These are phyloP conservation scores for Cryptococcus wingfieldii DNA, from an alignment of 1,284 basidiomycete species.

Conservation along the genomic window DNA sequence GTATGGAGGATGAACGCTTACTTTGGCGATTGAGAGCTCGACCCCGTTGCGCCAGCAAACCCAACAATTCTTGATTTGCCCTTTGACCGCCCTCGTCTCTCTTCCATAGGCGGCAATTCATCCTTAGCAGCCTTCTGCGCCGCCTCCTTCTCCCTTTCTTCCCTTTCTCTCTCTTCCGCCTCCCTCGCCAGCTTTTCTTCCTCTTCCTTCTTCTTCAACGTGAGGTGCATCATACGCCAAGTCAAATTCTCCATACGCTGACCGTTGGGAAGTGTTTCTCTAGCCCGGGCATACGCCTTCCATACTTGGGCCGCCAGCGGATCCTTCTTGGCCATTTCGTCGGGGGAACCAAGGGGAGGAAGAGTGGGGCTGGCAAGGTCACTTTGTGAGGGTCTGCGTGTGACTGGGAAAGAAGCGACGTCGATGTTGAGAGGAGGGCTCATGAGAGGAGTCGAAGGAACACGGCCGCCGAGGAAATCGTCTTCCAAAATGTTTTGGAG, in stretches of 20 bases:
- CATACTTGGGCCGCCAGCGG: slow-evolving; percentile 93
- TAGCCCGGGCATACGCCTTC: slow-evolving; percentile 91
- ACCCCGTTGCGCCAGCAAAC: slow-evolving; percentile 35
- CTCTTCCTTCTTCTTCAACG: slow-evolving; percentile 50
- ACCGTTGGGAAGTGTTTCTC: slow-evolving; percentile 79
- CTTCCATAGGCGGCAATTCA: slow-evolving; percentile 12
- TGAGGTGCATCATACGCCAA: slow-evolving; percentile 97
- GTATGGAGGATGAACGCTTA: slow-evolving; percentile 52
- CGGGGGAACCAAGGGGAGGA: slow-evolving; percentile 21
- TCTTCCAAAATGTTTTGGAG: slow-evolving; percentile 44
- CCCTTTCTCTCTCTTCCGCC: slow-evolving; percentile 15
- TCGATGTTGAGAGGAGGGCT: slow-evolving; percentile 20
- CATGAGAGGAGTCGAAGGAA: slow-evolving; percentile 22
- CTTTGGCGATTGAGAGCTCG: slow-evolving; percentile 59
- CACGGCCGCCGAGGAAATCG: slow-evolving; percentile 34
- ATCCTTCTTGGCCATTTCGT: slow-evolving; percentile 59
- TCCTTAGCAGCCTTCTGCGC: neutral
- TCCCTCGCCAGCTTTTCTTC: slow-evolving; percentile 16
- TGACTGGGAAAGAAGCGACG: slow-evolving; percentile 15
- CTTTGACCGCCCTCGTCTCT: slow-evolving; percentile 53
- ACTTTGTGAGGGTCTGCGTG: slow-evolving; percentile 32
- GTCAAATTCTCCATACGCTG: slow-evolving; percentile 96
- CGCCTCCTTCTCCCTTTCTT: slow-evolving; percentile 1
- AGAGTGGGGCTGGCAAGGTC: slow-evolving; percentile 22
- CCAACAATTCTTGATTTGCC: slow-evolving; percentile 52